phyloP scores from a whole-genome alignment of 768 basidiomycete genomes.

The Collybiopsis luxurians region DNA sequence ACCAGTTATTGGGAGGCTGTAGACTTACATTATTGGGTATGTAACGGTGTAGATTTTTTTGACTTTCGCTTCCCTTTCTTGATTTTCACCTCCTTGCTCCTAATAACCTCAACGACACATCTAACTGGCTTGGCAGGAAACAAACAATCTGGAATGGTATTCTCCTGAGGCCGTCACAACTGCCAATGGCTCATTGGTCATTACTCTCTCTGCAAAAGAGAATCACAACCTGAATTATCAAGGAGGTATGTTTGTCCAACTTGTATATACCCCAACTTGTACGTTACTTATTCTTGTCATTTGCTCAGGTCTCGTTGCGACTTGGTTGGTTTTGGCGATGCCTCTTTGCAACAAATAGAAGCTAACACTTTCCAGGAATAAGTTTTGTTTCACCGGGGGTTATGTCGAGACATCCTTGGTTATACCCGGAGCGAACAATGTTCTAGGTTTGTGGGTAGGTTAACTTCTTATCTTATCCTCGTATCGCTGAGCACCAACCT shows the following conservation, averaged over 20 bases:
- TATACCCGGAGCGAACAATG: conserved; percentile 66
- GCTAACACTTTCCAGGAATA: conserved; percentile 57
- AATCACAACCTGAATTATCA: conserved; percentile 72
- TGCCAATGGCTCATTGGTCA: conserved; percentile 63
- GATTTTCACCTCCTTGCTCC: too few relatives aligned
- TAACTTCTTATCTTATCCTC: too few relatives aligned
- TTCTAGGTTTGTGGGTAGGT: conserved; percentile 73
- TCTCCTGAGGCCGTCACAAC: conserved; percentile 77
- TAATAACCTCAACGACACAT: too few relatives aligned
- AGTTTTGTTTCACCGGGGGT: conserved; percentile 88
- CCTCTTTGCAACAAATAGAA: conserved; percentile 41
- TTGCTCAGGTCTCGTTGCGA: conserved; percentile 7
- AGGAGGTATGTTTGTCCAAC: conserved; percentile 41
- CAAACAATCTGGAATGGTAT: conserved; percentile 86
- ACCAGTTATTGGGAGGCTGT: conserved; percentile 81
- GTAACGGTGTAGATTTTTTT: not conserved
- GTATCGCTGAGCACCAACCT: too few relatives aligned
- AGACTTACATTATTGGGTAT: conserved; percentile 77
- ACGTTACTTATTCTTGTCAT: not conserved
- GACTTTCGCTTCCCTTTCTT: too few relatives aligned
- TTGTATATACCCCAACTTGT: not conserved
- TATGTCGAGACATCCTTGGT: conserved; percentile 64
- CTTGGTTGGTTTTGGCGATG: conserved; percentile 39
- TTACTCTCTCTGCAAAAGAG: conserved; percentile 57
- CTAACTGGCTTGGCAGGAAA: conserved; percentile 29